Percentiles rank a stretch among this genome's conserved stretches.
Evolutionary conservation across 1,139 yeast species (phyloP).

Genomic region (Kodamaea arcana): DNA sequence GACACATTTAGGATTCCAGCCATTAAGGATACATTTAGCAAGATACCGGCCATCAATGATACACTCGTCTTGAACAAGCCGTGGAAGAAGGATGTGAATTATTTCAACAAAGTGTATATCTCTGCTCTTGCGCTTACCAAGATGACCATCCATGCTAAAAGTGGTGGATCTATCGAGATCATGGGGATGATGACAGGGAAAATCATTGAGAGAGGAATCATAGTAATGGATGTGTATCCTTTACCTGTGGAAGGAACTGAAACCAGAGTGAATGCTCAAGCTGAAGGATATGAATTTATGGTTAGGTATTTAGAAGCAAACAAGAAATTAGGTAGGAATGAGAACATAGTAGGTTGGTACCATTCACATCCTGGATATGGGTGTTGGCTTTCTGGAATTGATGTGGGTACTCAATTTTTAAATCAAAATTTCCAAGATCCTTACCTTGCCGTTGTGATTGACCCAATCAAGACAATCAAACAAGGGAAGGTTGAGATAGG

Average conservation of each 20-base stretch:
- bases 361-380: slow-evolving; percentile 98
- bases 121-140: slow-evolving; percentile 75
- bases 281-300: slow-evolving; percentile 94
- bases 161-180: slow-evolving; percentile 87
- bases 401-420: slow-evolving; percentile 79
- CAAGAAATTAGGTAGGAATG: slow-evolving; percentile 42
- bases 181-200: slow-evolving; percentile 95
- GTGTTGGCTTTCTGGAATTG: slow-evolving; percentile 89
- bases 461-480: slow-evolving; percentile 66
- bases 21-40: slow-evolving; percentile 6
- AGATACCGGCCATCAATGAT: slow-evolving; percentile 11
- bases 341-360: slow-evolving; percentile 87
- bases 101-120: slow-evolving; percentile 62
- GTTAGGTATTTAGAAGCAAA: slow-evolving; percentile 69
- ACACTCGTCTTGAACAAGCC: slow-evolving; percentile 23
- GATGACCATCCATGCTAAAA: slow-evolving; percentile 77
- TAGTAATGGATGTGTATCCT: slow-evolving; percentile 79
- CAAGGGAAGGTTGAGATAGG: slow-evolving; percentile 81
- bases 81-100: slow-evolving; percentile 48
- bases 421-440: slow-evolving; percentile 92
- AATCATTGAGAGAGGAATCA: slow-evolving; percentile 52
- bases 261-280: slow-evolving; percentile 90
- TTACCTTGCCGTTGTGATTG: slow-evolving; percentile 82
- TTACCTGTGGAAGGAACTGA: slow-evolving; percentile 96
- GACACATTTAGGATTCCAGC: slow-evolving; percentile 9